Base-by-base conservation (phyloP, 306 rosid species). In the Oemleria cerasiformis region DNA sequence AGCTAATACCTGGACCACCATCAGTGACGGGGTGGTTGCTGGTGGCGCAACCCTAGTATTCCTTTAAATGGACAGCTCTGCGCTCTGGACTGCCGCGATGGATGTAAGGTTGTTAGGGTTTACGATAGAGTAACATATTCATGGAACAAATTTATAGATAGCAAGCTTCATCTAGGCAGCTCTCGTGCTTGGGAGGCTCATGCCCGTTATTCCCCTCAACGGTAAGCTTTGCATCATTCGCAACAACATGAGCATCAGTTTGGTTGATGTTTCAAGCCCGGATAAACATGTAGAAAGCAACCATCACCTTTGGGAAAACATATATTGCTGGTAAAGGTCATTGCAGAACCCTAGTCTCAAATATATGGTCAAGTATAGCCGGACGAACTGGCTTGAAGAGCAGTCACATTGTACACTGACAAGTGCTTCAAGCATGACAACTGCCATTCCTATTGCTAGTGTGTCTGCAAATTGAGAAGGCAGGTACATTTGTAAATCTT, bases 361-460 rank as follows among this genome's bases (percentile, higher is more conserved):
- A 92, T 65, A 61, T 95, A 59, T 89, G 94, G 97, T 95, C 96
- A 0, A 91, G 92, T 62, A 86, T 95, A 60, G 96, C 99, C 0
- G 96, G 96, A 30, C 90, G 99, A 25, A 80, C 86, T 65, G 86
- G 92, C 69, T 85, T 89, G 89, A 95, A 84, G 90, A 95, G n/a
- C n/a, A n/a, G 97, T 77, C 99, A 92, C 79, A 95, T 95, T 73
- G 87, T 95, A 78, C 99, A 91, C 81, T 92, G 99, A 77, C 99
- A 95, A 75, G 97, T 95, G 74, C 97, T 95, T 69, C 99, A 92
- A 87, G 93, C 88, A 19, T 95, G 88, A 91, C 67, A 74, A 67
- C 34, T 25, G 25, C 10, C 61, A 67, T 59, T 55, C 49, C 3
- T 63, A 71, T 66, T 62, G 45, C 70, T 21, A 55, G 49, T 57